A percentile compares a stretch with the other conserved stretches of the same genome.
Evolutionary conservation across 2,329 filamentous ascomycete genomes (phyloP).

Genomic region (Leptographium wingfieldii): DNA sequence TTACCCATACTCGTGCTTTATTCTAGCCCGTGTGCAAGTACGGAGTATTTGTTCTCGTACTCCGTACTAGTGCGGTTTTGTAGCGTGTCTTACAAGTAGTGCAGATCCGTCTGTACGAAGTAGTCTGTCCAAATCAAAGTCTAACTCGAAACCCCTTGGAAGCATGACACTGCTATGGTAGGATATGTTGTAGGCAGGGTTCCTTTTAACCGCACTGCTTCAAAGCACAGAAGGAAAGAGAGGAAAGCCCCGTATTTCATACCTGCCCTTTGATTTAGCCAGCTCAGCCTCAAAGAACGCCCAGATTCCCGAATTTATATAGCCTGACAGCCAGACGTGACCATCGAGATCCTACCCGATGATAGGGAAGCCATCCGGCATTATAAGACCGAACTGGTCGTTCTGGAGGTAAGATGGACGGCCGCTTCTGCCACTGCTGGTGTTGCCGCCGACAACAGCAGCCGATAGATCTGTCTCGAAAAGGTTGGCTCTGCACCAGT

Average conservation of each 20-base stretch:
- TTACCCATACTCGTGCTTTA: no score
- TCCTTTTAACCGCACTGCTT: no score
- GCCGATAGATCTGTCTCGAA: constrained; percentile 16
- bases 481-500: constrained; percentile 6
- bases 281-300: constrained; percentile 11
- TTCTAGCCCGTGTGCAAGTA: no score
- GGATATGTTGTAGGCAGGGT: no score
- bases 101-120: no score
- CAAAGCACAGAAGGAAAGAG: no score
- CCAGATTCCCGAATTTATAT: constrained; percentile 16
- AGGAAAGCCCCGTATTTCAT: neutral
- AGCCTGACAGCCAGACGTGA: constrained; percentile 19
- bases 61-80: no score
- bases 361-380: constrained; percentile 17
- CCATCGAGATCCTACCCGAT: constrained; percentile 18
- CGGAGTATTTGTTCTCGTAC: no score
- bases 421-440: neutral
- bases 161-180: no score
- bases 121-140: no score
- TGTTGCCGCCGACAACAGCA: constrained; percentile 6
- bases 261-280: neutral
- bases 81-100: no score
- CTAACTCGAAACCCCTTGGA: no score
- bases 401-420: constrained; percentile 16
- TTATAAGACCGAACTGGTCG: constrained; percentile 13